phyloP scores from a whole-genome alignment of 306 rosid genomes.

The Cucurbita ficifolia region DNA sequence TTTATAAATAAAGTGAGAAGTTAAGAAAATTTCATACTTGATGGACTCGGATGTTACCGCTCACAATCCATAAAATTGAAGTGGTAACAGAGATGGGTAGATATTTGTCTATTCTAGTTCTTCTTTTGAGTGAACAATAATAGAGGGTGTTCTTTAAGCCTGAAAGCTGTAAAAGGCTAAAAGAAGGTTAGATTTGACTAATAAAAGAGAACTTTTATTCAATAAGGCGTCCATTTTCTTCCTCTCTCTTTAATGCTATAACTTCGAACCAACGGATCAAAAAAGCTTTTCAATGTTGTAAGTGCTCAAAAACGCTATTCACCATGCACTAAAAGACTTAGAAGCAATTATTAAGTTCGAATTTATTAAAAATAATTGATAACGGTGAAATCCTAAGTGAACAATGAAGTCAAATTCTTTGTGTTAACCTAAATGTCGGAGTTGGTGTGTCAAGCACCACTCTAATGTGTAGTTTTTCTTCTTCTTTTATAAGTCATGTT shows the following conservation, averaged over 20 bases:
- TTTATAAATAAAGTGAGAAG: too few species aligned
- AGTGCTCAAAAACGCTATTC: neutral
- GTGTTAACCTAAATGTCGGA: too few species aligned
- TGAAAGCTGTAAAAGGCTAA: conserved; percentile 1
- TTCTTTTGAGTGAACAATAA: neutral
- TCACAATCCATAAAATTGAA: neutral
- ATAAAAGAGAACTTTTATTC: neutral
- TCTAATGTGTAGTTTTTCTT: too few species aligned
- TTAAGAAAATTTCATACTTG: too few species aligned
- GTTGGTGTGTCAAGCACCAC: too few species aligned
- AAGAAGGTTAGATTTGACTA: neutral
- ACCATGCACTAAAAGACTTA: neutral
- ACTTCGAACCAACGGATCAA: neutral
- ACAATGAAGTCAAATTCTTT: too few species aligned
- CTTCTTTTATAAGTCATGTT: too few species aligned
- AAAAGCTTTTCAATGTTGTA: neutral
- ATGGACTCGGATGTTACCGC: too few species aligned
- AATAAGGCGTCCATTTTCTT: neutral
- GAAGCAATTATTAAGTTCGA: too few species aligned
- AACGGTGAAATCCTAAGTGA: too few species aligned
- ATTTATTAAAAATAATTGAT: too few species aligned
- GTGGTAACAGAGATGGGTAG: neutral
- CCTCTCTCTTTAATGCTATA: neutral
- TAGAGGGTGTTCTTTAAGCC: neutral
- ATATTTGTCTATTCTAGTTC: neutral